Base-by-base conservation (phyloP, 129 eudicot genomes). In the Saposhnikovia divaricata region DNA sequence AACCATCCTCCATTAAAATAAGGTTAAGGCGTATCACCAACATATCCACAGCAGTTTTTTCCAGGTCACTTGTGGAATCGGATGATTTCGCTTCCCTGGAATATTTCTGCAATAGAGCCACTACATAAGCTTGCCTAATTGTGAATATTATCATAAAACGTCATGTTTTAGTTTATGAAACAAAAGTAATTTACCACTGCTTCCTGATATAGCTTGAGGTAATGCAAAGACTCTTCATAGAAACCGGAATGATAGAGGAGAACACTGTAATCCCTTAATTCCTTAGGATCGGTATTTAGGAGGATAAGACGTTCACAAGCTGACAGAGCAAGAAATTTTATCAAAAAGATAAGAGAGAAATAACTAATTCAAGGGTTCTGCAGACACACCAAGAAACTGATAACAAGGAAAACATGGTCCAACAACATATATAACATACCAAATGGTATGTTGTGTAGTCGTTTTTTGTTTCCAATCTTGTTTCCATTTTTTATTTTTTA, bases 231-330 rank as follows among this genome's bases (percentile, higher is more conserved):
- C 43, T 93, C 91, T 76, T 88, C 87, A 72, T 89, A 93, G 72
- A 87, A 87, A 71, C 97, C 96, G 63, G 91, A 91, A 77, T 93
- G 98, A 83, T 93, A 93, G 2, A 93, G 89, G 63, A 93, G 98
- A 84, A 84, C 85, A 75, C 91, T 87, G 51, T 93, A 93, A 82
- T 93, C 98, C 86, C 98, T 88, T 75, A 91, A 59, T 66, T 91
- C 98, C 23, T 69, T 84, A 8, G 79, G 81, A 84, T 91, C 89
- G 3, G 91, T 85, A 78, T 80, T 88, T 39, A 93, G 87, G 57
- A 91, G 79, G 78, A 93, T 91, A 44, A 93, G 97, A 59, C 95
- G 91, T 78, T 93, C 98, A 77, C 98, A 93, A 45, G 98, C 98
- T 93, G 89, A 77, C 74, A 80, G 70, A 28, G 77, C 51, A 83